Conservation (phyloP, 2,329 filamentous ascomycete genomes). For the Neobulgaria alba region DNA sequence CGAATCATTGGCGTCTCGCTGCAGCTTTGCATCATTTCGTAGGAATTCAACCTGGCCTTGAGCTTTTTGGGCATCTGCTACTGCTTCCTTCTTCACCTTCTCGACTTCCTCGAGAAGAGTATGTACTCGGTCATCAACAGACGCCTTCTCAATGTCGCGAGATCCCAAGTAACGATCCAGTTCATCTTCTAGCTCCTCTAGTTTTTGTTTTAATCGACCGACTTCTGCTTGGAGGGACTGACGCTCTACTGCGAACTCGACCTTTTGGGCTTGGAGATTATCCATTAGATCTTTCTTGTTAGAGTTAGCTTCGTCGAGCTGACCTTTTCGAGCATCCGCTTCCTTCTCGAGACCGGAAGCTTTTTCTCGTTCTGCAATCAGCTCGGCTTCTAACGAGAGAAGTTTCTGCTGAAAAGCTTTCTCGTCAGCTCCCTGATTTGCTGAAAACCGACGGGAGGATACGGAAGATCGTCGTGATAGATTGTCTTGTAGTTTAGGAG, state of each 20-base stretch:
- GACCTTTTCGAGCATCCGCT: slow-evolving; percentile 47
- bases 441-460: slow-evolving; percentile 52
- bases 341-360: slow-evolving; percentile 62
- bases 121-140: slow-evolving; percentile 59
- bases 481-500: slow-evolving; percentile 31
- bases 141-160: slow-evolving; percentile 70
- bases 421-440: slow-evolving; percentile 50
- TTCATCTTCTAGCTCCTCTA: slow-evolving; percentile 89
- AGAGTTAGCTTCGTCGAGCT: slow-evolving; percentile 77
- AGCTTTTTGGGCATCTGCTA: slow-evolving; percentile 47
- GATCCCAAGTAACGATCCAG: slow-evolving; percentile 78
- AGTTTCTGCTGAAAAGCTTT: slow-evolving; percentile 54
- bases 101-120: slow-evolving; percentile 65
- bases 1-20: slow-evolving; percentile 50
- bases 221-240: slow-evolving; percentile 77
- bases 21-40: slow-evolving; percentile 49
- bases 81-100: slow-evolving; percentile 46
- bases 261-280: slow-evolving; percentile 87
- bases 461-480: slow-evolving; percentile 50
- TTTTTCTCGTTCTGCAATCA: slow-evolving; percentile 63
- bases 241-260: slow-evolving; percentile 78
- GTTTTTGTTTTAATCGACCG: slow-evolving; percentile 61
- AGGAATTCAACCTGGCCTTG: slow-evolving; percentile 56
- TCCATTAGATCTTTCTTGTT: slow-evolving; percentile 91
- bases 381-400: slow-evolving; percentile 65